Evolutionary conservation across 2,329 filamentous ascomycete species (phyloP), one percentile per base, ranked within the genome.

Genomic region (Mollisiaceae sp.): DNA sequence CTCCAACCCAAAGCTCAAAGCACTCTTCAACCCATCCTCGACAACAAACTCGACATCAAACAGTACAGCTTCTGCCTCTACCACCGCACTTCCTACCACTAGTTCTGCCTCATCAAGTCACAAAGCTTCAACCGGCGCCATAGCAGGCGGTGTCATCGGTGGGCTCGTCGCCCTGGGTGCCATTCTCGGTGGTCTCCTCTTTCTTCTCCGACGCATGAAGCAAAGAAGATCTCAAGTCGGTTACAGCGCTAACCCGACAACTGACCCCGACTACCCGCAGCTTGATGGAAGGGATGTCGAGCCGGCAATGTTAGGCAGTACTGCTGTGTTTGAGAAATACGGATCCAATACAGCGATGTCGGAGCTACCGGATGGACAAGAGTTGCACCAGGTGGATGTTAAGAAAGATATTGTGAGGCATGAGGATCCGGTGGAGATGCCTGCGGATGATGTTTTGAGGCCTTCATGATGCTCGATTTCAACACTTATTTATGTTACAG

Each of bases 111-210:
- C 60, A n/a, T 1, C 47, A 35, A 8, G n/a, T 14, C 56, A 56
- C 35, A 62, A 62, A 18, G 11, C 60, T 15, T 56, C 60, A 12
- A 52, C 24, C 2, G 60, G 35, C 4, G 22, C 35, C 45, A 62
- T 62, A 15, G 60, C 47, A 1, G 60, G 60, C 8, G 47, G 60
- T 11, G 60, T 62, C 5, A 62, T 62, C 39, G 60, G 45, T 8
- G 60, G 60, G 27, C 47, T 62, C n/a, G 35, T 27, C 24, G 60
- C n/a, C 6, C 14, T 62, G 8, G 50, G 47, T 39, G 50, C 50
- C 4, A 9, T 62, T 35, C 50, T 62, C 38, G 60, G 60, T 2
- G 20, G 27, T 11, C 39, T 54, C 2, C 60, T 62, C 12, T 62
- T 62, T 50, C 56, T 56, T 12, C 38, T 62, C 12, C 57, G 38